Percentiles rank a stretch among this genome's conserved stretches.
These are phyloP conservation scores for Lachancea mirantina DNA, from an alignment of 805 yeast species.

Conservation along the genomic window DNA sequence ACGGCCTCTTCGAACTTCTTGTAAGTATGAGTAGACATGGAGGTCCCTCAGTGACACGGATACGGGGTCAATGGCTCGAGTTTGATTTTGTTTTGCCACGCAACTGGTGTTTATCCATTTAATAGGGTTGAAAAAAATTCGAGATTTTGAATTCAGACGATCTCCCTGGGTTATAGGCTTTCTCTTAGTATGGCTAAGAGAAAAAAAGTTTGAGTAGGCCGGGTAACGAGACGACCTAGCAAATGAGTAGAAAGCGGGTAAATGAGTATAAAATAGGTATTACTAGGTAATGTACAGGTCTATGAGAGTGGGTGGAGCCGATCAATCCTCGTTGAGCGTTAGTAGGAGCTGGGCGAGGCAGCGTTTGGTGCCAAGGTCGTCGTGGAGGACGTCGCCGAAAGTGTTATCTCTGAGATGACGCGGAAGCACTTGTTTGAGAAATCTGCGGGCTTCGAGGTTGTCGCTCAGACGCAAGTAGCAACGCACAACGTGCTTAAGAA, in stretches of 20 bases:
- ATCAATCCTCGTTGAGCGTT: slow-evolving; percentile 44
- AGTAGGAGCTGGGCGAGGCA: slow-evolving; percentile 78
- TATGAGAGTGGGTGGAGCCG: background rate
- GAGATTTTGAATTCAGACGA: no score
- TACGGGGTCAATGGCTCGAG: background rate
- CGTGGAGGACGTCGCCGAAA: slow-evolving; percentile 68
- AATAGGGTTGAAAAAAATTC: background rate
- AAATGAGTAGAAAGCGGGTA: no score
- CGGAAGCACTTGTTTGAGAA: slow-evolving; percentile 76
- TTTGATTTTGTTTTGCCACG: slow-evolving; percentile 5
- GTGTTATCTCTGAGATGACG: slow-evolving; percentile 73
- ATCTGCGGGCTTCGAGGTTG: slow-evolving; percentile 82
- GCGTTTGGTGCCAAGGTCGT: slow-evolving; percentile 81
- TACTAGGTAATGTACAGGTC: no score
- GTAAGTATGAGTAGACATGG: slow-evolving; percentile 76
- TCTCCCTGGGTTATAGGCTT: background rate
- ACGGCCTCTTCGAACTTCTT: slow-evolving; percentile 77
- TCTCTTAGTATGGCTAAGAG: background rate
- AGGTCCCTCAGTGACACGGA: no score
- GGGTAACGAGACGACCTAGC: background rate
- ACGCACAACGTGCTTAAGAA: slow-evolving; percentile 87
- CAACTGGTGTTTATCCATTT: background rate
- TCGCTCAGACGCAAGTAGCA: slow-evolving; percentile 89
- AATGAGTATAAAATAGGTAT: no score
- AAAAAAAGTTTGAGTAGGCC: background rate